Conservation (phyloP, 192 early-diverging fungal genomes). For the Linnemannia hyalina region DNA sequence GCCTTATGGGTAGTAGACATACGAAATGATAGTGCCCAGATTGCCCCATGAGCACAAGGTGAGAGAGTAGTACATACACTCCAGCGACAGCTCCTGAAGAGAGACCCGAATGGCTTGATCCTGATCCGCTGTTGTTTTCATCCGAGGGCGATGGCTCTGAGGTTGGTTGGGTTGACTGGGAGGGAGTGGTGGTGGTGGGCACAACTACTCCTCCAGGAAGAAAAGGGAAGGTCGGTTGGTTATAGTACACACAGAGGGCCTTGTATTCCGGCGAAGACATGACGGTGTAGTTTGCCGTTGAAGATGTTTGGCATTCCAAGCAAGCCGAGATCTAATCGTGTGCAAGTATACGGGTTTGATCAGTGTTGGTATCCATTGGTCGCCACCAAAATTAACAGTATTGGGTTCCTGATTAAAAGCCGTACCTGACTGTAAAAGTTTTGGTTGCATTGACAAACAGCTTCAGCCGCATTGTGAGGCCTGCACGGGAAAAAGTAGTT, state of each 20-base stretch:
- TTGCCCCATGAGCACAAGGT: background rate
- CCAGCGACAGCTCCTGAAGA: conserved; percentile 45
- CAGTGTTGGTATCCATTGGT: background rate
- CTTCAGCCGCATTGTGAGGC: background rate
- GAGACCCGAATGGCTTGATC: conserved; percentile 19
- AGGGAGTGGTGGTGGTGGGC: conserved; percentile 1
- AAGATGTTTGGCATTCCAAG: conserved; percentile 14
- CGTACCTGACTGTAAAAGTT: conserved; percentile 37
- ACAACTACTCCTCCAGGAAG: background rate
- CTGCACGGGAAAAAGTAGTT: background rate
- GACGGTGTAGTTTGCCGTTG: background rate
- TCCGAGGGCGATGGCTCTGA: background rate
- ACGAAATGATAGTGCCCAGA: background rate
- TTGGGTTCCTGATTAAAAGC: background rate
- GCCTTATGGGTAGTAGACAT: background rate
- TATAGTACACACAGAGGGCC: conserved; percentile 4
- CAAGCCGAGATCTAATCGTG: conserved; percentile 2
- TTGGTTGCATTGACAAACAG: conserved; percentile 28
- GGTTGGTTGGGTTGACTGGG: background rate
- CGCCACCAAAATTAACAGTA: background rate
- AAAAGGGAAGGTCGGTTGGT: background rate
- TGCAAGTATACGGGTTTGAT: background rate
- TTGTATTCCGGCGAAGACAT: conserved; percentile 10
- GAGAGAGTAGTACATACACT: conserved; percentile 17
- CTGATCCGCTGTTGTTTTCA: background rate